Conservation (phyloP, 2,329 filamentous ascomycete species). For the Mycosphaerelloides madeirae region DNA sequence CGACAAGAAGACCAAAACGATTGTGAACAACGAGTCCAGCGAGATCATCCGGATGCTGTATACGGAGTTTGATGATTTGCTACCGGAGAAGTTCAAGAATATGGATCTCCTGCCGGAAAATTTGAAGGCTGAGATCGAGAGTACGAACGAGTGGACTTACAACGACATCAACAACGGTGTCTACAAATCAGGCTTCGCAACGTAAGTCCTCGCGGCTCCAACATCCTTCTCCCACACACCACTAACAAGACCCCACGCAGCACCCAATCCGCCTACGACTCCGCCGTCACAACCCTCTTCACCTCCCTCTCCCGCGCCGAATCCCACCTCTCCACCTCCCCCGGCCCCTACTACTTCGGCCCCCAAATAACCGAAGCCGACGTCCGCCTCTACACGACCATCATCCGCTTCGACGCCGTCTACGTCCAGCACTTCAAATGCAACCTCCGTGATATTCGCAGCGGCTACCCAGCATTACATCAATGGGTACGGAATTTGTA, state of each 20-base stretch:
- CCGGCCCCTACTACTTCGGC: slow-evolving; percentile 46
- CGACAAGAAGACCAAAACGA: slow-evolving; percentile 68
- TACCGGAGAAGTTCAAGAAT: slow-evolving; percentile 41
- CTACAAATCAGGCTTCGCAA: slow-evolving; percentile 51
- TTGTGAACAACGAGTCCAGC: slow-evolving; percentile 87
- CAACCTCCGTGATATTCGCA: slow-evolving; percentile 79
- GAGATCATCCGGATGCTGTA: slow-evolving; percentile 93
- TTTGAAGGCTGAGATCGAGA: slow-evolving; percentile 43
- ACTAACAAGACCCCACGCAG: slow-evolving; percentile 11
- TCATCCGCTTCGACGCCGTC: slow-evolving; percentile 55
- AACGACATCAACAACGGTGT: slow-evolving; percentile 50
- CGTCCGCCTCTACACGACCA: slow-evolving; percentile 54
- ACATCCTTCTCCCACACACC: background rate
- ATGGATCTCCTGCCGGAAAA: slow-evolving; percentile 44
- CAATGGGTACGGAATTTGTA: slow-evolving; percentile 78
- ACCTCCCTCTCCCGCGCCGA: slow-evolving; percentile 46
- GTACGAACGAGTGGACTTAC: slow-evolving; percentile 50
- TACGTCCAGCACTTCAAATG: slow-evolving; percentile 64
- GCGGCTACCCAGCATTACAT: slow-evolving; percentile 76
- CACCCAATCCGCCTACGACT: slow-evolving; percentile 48
- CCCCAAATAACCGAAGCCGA: slow-evolving; percentile 47
- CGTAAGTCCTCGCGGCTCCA: slow-evolving; percentile 19
- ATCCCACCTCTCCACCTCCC: slow-evolving; percentile 36
- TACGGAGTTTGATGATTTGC: slow-evolving; percentile 64
- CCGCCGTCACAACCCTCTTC: slow-evolving; percentile 45